These are phyloP conservation scores for Rhodocollybia butyracea DNA, from an alignment of 768 basidiomycete species.

Conservation along the genomic window DNA sequence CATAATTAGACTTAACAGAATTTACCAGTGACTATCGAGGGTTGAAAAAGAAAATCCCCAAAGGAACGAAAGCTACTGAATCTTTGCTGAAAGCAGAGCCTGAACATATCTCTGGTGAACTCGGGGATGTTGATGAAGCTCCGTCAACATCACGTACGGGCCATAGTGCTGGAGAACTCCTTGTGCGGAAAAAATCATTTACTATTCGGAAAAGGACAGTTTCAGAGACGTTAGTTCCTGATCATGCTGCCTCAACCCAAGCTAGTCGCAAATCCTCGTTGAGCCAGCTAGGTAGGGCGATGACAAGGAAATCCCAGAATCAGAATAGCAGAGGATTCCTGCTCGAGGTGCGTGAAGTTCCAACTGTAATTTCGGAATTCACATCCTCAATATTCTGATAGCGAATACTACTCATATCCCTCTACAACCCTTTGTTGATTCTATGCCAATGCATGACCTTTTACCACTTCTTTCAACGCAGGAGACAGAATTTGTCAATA, in stretches of 20 bases:
- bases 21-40: conserved; percentile 61
- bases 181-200: neutral
- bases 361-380: neutral
- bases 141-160: neutral
- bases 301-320: neutral
- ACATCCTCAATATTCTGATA: neutral
- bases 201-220: neutral
- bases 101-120: conserved; percentile 3
- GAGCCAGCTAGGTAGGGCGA: neutral
- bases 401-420: conserved; percentile 9
- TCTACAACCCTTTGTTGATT: conserved; percentile 23
- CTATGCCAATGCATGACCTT: conserved; percentile 41
- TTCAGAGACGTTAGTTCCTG: neutral
- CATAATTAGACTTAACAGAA: neutral
- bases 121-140: conserved; percentile 7
- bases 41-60: conserved; percentile 63
- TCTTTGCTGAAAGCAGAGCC: neutral
- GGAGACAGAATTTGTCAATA: conserved; percentile 71
- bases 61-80: conserved; percentile 39
- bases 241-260: neutral
- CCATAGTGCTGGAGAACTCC: conserved; percentile 4
- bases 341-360: neutral
- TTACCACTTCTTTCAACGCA: conserved; percentile 53
- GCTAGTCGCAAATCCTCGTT: neutral
- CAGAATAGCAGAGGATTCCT: conserved; percentile 1